Evolutionary conservation across 2,329 filamentous ascomycete genomes (phyloP).

Genomic region (Talaromyces sp.): DNA sequence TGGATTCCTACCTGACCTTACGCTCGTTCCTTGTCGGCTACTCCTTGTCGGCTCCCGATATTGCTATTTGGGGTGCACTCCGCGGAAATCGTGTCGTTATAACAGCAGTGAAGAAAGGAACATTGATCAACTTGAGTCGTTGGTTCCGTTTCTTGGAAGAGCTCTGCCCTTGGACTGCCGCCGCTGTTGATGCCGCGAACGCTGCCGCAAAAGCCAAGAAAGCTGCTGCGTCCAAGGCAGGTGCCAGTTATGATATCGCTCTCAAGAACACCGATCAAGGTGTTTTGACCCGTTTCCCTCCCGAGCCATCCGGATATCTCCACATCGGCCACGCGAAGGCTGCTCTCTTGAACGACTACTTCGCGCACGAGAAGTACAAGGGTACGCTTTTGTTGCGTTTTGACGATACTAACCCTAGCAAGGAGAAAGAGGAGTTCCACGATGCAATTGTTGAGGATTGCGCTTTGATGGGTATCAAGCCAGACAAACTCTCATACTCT

Average conservation of each 20-base stretch:
- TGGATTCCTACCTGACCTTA: slow-evolving; percentile 82
- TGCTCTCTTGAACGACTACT: slow-evolving; percentile 90
- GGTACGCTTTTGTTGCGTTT: slow-evolving; percentile 88
- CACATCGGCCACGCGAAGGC: slow-evolving; percentile 97
- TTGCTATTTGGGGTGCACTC: slow-evolving; percentile 76
- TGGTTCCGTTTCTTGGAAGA: slow-evolving; percentile 88
- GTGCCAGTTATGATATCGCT: slow-evolving; percentile 83
- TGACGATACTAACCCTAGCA: slow-evolving; percentile 94
- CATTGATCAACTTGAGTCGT: slow-evolving; percentile 69
- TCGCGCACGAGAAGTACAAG: slow-evolving; percentile 87
- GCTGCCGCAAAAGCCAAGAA: slow-evolving; percentile 66
- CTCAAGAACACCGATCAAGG: slow-evolving; percentile 80
- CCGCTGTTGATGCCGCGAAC: slow-evolving; percentile 64
- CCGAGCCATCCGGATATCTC: slow-evolving; percentile 90
- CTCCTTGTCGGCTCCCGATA: slow-evolving; percentile 68
- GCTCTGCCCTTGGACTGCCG: slow-evolving; percentile 68
- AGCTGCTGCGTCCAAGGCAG: slow-evolving; percentile 64
- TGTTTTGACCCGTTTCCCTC: slow-evolving; percentile 86
- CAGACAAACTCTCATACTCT: slow-evolving; percentile 81
- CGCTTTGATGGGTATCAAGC: slow-evolving; percentile 82
- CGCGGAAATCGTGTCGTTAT: slow-evolving; percentile 79
- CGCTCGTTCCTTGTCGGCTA: slow-evolving; percentile 84
- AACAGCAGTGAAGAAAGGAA: slow-evolving; percentile 72
- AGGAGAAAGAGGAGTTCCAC: slow-evolving; percentile 95
- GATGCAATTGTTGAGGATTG: slow-evolving; percentile 91